Conservation (phyloP, 768 basidiomycete species). For the Boletus huronensis region DNA sequence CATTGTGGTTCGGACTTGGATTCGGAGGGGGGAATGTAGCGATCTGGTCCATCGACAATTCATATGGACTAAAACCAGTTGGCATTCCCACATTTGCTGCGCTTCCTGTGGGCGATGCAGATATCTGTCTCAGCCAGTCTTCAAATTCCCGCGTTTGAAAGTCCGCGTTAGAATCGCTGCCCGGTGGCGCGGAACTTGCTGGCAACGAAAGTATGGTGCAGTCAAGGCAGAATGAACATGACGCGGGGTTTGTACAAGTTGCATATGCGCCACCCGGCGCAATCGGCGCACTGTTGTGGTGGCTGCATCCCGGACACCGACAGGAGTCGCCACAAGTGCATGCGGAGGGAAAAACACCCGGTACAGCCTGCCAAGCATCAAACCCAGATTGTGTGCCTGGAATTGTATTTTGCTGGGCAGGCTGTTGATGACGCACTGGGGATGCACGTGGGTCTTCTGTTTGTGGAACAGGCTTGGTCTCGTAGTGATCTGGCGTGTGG, state of each 20-base stretch:
- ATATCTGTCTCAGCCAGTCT: slow-evolving; percentile 60
- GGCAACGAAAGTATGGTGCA: slow-evolving; percentile 57
- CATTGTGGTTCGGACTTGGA: slow-evolving; percentile 5
- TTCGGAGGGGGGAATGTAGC: slow-evolving; percentile 12
- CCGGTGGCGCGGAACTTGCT: slow-evolving; percentile 40
- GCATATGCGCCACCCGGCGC: slow-evolving; percentile 37
- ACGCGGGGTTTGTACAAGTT: slow-evolving; percentile 35
- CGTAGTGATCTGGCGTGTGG: slow-evolving; percentile 37
- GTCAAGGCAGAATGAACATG: slow-evolving; percentile 54
- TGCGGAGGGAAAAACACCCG: slow-evolving; percentile 39
- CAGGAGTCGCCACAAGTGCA: slow-evolving; percentile 66
- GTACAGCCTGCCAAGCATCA: slow-evolving; percentile 25
- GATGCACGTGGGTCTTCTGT: slow-evolving; percentile 21
- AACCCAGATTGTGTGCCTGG: slow-evolving; percentile 23
- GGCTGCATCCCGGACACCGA: slow-evolving; percentile 59
- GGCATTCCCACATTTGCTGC: slow-evolving; percentile 17
- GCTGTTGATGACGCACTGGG: slow-evolving; percentile 18
- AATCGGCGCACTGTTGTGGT: slow-evolving; percentile 46
- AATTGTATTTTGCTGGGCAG: slow-evolving; percentile 27
- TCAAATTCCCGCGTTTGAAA: slow-evolving; percentile 48
- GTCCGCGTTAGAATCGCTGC: slow-evolving; percentile 40
- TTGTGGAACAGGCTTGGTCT: slow-evolving; percentile 17
- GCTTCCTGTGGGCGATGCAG: slow-evolving; percentile 15
- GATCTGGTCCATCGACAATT: slow-evolving; percentile 19
- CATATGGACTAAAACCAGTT: slow-evolving; percentile 31